Evolutionary conservation across 2,329 filamentous ascomycete genomes (phyloP), one percentile per base, ranked within the genome.

Genomic region (Exophiala sideris): DNA sequence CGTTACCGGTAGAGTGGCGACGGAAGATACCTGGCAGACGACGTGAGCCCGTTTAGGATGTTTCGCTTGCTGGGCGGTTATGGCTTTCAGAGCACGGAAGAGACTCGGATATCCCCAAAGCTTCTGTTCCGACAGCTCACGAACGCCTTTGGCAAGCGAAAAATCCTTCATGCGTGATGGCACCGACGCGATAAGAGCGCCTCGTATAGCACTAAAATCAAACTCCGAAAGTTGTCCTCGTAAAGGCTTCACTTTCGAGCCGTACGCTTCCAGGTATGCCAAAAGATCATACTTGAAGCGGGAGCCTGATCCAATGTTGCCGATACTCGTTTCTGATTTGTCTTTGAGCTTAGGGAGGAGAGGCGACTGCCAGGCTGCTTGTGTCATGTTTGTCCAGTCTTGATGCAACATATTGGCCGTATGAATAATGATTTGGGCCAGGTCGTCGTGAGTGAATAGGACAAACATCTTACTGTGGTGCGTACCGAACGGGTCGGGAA

Each of bases 401-500:
- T 85, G 84, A 3, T 79, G 66, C n/a, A 95, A 92, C 86, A 95
- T 90, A 63, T 96, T 96, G 14, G 91, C 89, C 0, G 91, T 96
- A 63, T 95, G 89, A 29, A 96, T 91, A 52, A 95, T 72, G 5
- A 96, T 74, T 44, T 95, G 87, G 0, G 86, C 88, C 0, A 79
- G 82, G 58, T 87, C 83, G 66, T 95, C 89, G 67, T 88, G 84
- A 4, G 88, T 81, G 57, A 95, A 76, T 3, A 95, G 70, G n/a
- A 95, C 75, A 70, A 95, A 81, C 88, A 95, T 94, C 70, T 95
- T 94, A 10, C 87, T 79, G 65, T 85, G 90, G 69, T 96, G 91
- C 0, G 90, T 96, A 2, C 91, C 91, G 66, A 91, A 95, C 60
- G 85, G 82, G 66, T 92, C 88, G 0, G 89, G 87, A 80, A 95